Evolutionary conservation across 257 asterid genomes (phyloP).

Genomic region (Mitragyna speciosa): DNA sequence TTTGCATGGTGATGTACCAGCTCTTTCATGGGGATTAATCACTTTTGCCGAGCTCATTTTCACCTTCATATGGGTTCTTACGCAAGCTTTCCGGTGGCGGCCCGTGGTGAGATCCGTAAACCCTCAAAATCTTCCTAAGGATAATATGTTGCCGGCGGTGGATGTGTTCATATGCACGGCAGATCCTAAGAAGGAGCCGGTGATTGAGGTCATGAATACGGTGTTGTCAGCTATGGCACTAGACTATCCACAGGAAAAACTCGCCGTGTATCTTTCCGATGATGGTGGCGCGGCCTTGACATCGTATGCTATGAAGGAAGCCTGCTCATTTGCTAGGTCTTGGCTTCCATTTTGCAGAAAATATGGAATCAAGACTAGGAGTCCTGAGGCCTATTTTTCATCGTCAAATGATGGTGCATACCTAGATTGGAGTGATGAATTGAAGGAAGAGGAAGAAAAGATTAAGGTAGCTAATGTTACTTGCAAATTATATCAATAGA

Average conservation of each 20-base stretch:
- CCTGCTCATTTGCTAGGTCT: constrained; percentile 45
- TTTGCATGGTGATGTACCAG: constrained; percentile 33
- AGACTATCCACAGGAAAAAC: constrained; percentile 68
- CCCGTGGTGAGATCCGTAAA: constrained; percentile 65
- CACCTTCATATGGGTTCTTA: constrained; percentile 52
- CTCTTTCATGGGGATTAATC: constrained; percentile 51
- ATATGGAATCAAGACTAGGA: constrained; percentile 56
- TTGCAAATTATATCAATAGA: background rate
- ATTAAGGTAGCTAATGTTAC: constrained; percentile 43
- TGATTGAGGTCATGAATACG: constrained; percentile 81
- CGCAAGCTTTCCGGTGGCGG: constrained; percentile 74
- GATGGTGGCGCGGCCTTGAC: constrained; percentile 77
- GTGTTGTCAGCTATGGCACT: constrained; percentile 76
- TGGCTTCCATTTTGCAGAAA: constrained; percentile 73
- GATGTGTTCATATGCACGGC: constrained; percentile 77
- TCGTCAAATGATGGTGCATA: constrained; percentile 54
- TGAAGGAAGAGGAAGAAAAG: constrained; percentile 43
- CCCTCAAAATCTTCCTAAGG: constrained; percentile 55
- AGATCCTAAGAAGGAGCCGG: constrained; percentile 74
- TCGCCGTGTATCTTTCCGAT: constrained; percentile 72
- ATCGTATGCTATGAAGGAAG: constrained; percentile 65
- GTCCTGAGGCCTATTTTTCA: constrained; percentile 72
- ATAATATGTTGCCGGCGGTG: constrained; percentile 44
- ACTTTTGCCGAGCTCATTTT: constrained; percentile 56
- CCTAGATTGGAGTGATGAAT: constrained; percentile 37